Percentiles rank a stretch among this genome's conserved stretches.
phyloP scores from a whole-genome alignment of 2,329 filamentous ascomycete genomes.

The Didymella exigua region DNA sequence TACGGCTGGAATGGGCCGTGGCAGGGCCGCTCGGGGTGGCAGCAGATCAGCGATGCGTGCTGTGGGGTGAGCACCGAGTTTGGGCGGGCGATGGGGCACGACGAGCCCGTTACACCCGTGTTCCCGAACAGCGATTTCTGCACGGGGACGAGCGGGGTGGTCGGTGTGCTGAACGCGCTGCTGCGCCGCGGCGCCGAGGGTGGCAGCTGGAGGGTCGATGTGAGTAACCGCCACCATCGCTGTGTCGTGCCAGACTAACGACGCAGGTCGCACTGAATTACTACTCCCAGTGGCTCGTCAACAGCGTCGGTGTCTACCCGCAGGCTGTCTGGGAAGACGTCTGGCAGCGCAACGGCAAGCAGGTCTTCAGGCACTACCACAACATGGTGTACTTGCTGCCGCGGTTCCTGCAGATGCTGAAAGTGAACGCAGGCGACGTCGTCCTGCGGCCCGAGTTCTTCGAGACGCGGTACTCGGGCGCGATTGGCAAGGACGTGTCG shows the following conservation, averaged over 20 bases:
- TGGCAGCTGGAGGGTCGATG: constrained; percentile 51
- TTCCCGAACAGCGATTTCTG: constrained; percentile 55
- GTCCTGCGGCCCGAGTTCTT: constrained; percentile 59
- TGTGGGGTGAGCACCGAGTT: constrained; percentile 55
- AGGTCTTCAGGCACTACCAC: constrained; percentile 59
- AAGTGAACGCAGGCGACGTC: constrained; percentile 45
- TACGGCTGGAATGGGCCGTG: constrained; percentile 60
- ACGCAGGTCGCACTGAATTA: constrained; percentile 44
- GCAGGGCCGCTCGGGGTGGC: constrained; percentile 57
- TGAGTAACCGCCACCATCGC: too few species aligned
- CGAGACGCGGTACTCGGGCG: constrained; percentile 48
- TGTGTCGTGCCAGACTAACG: not conserved
- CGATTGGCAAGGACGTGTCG: constrained; percentile 48
- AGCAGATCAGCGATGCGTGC: constrained; percentile 58
- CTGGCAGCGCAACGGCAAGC: constrained; percentile 53
- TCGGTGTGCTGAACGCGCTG: constrained; percentile 52
- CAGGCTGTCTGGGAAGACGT: constrained; percentile 56
- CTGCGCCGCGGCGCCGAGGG: constrained; percentile 48
- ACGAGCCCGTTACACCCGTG: constrained; percentile 53
- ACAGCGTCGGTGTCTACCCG: constrained; percentile 44
- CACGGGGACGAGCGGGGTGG: constrained; percentile 52
- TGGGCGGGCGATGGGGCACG: constrained; percentile 54
- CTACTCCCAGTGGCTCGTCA: constrained; percentile 47
- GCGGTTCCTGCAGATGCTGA: constrained; percentile 49
- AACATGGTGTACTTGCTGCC: constrained; percentile 54